These are phyloP conservation scores for Panaeolus papilionaceus DNA, from an alignment of 768 basidiomycete genomes.

Conservation along the genomic window DNA sequence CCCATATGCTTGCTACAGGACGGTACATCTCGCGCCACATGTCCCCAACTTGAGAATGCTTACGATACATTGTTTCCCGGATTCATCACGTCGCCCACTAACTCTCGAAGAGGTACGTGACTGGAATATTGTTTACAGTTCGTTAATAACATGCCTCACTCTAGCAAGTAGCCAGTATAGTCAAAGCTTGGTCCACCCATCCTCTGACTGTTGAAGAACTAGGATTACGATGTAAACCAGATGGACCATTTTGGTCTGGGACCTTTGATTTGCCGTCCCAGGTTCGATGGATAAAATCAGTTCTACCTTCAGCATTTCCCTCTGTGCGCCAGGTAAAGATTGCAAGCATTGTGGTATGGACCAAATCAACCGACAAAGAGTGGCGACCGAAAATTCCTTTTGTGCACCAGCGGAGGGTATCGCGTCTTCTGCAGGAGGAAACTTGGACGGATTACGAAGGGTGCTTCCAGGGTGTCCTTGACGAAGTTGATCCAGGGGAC, in stretches of 20 bases:
- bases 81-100: background rate
- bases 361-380: background rate
- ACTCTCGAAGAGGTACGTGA: background rate
- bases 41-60: conserved; percentile 9
- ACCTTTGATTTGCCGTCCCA: conserved; percentile 8
- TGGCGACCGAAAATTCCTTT: conserved; percentile 2
- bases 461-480: background rate
- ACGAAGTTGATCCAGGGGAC: background rate
- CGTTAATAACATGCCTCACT: background rate
- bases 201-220: background rate
- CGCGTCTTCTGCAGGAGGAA: conserved; percentile 6
- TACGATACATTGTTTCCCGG: conserved; percentile 11
- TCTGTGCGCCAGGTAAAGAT: background rate
- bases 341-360: conserved; percentile 6
- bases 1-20: conserved; percentile 10
- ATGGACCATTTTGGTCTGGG: conserved; percentile 5
- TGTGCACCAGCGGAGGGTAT: background rate
- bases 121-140: background rate
- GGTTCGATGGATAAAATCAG: background rate
- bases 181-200: background rate
- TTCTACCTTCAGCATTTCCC: conserved; percentile 1
- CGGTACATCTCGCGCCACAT: conserved; percentile 9
- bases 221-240: conserved; percentile 6
- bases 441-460: conserved; percentile 1
- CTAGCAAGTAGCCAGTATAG: background rate